A percentile compares a stretch with the other conserved stretches of the same genome.
phyloP scores from a whole-genome alignment of 2,329 filamentous ascomycete species.

The Colletotrichum melonis region DNA sequence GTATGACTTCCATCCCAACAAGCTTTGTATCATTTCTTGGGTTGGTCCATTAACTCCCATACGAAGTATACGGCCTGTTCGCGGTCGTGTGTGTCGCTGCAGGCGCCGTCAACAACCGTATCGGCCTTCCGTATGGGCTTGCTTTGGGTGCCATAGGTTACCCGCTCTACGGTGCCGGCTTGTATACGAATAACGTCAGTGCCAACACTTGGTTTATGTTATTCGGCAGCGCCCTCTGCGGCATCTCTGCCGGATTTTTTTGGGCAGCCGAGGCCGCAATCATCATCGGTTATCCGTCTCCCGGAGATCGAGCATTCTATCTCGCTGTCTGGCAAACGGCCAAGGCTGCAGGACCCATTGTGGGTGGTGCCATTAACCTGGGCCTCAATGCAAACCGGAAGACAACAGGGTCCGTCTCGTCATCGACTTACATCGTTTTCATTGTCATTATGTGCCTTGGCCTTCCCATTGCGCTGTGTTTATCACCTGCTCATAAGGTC shows the following conservation, averaged over 20 bases:
- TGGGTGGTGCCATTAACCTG: constrained; percentile 76
- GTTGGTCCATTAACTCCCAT: not conserved
- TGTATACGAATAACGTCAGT: constrained; percentile 17
- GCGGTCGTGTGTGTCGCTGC: constrained; percentile 19
- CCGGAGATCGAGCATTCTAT: constrained; percentile 19
- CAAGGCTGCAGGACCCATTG: constrained; percentile 43
- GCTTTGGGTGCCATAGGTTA: constrained; percentile 19
- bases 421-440: constrained; percentile 73
- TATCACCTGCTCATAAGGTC: constrained; percentile 68
- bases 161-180: constrained; percentile 14
- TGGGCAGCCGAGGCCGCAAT: constrained; percentile 52
- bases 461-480: constrained; percentile 68
- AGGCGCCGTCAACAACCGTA: constrained; percentile 21
- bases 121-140: constrained; percentile 15
- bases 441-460: constrained; percentile 73
- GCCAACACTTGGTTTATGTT: constrained; percentile 70
- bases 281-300: constrained; percentile 66
- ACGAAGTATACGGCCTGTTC: constrained; percentile 17
- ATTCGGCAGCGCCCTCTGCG: constrained; percentile 66
- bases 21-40: not conserved
- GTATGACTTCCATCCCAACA: not conserved
- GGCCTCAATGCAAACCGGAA: constrained; percentile 68
- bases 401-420: constrained; percentile 70
- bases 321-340: constrained; percentile 18
- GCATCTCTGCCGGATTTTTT: constrained; percentile 49